phyloP scores from a whole-genome alignment of 257 asterid species.

The Nicotiana paniculata region DNA sequence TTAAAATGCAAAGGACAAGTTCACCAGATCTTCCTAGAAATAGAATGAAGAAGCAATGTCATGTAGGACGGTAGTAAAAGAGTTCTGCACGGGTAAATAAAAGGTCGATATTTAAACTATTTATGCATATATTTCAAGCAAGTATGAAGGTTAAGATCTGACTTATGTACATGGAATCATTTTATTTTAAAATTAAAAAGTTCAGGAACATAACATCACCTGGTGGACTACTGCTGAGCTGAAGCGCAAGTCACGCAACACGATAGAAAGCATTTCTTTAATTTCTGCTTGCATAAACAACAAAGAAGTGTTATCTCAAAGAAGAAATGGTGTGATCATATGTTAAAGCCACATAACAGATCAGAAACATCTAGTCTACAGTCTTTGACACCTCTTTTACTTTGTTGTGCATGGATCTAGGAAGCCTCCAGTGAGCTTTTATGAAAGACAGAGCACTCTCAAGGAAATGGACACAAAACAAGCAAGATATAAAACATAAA shows the following conservation, averaged over 20 bases:
- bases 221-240: slow-evolving; percentile 90
- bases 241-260: slow-evolving; percentile 76
- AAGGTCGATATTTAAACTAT: background rate
- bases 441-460: background rate
- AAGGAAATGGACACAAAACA: background rate
- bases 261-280: slow-evolving; percentile 72
- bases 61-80: background rate
- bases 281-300: slow-evolving; percentile 50
- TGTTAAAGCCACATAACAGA: background rate
- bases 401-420: background rate
- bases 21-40: background rate
- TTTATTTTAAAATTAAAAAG: slow-evolving; percentile 7
- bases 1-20: background rate
- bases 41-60: background rate
- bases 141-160: background rate
- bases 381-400: background rate
- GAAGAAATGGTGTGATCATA: background rate
- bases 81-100: background rate
- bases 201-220: slow-evolving; percentile 36
- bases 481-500: background rate
- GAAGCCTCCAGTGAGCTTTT: background rate
- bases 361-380: background rate
- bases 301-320: background rate
- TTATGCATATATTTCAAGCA: no score
- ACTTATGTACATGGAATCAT: background rate